Evolutionary conservation across 768 basidiomycete species (phyloP), one percentile per base, ranked within the genome.

Genomic region (Kwoniella sp.): DNA sequence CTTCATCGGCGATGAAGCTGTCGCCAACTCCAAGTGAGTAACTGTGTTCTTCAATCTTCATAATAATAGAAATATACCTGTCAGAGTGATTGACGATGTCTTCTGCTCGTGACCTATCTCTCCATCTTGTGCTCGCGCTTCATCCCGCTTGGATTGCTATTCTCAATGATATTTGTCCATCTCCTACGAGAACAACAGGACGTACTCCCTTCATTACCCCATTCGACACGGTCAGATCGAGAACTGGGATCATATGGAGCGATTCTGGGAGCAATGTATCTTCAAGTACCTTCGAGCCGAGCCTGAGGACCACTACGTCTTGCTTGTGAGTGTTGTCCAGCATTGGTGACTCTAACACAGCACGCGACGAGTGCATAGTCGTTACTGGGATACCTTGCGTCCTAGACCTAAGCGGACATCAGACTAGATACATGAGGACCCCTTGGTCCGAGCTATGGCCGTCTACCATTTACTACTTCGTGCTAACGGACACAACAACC

Each of bases 241-340:
- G 67, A 96, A 96, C 74, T 81, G 80, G 80, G 80, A 81, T 69
- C 88, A 96, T 70, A 98, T 98, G 94, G 95, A 98, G 80, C 85
- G 94, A 27, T 97, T 93, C 82, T 99, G 96, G 96, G 93, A 96
- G 80, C 95, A 99, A 84, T 91, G 90, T 69, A 98, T 98, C 85
- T 99, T 98, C 88, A 98, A 99, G 82, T 98, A 98, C 83, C 85
- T 99, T 65, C 85, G 95, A 60, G 94, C 94, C 8, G 96, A 99
- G 81, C 96, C 96, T 15, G 96, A 98, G 82, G 95, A 98, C 82
- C 96, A 98, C 80, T 90, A 97, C 81, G 98, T 99, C 82, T 86
- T 98, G 53, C 83, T 99, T 77, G 95, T 97, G 72, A 80, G 93
- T n/a, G n/a, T n/a, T n/a, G n/a, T n/a, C n/a, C n/a, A n/a, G n/a